Evolutionary conservation across 345 rosid species (phyloP).

Genomic region (Gossypium longicalyx): DNA sequence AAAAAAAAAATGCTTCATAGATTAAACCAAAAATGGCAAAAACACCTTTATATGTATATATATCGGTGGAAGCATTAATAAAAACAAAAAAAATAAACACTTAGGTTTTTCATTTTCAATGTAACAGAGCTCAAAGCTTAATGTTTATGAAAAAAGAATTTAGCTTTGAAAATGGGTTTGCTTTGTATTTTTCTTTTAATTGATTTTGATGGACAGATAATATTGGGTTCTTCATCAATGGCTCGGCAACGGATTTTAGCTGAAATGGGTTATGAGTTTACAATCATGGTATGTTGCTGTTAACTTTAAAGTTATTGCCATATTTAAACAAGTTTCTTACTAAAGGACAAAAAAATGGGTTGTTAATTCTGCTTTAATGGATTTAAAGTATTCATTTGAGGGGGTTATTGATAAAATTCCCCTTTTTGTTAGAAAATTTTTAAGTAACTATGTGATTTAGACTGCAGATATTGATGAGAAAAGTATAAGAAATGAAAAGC

Average conservation of each 20-base stretch:
- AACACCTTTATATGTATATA: not conserved
- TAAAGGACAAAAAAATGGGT: constrained; percentile 11
- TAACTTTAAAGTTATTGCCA: not conserved
- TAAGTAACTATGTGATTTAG: constrained; percentile 29
- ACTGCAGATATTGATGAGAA: constrained; percentile 93
- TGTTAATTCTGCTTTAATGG: not conserved
- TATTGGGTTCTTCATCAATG: constrained; percentile 77
- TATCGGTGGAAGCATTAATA: not conserved
- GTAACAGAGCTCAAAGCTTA: constrained; percentile 6
- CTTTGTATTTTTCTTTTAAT: not conserved
- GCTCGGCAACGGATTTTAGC: constrained; percentile 62
- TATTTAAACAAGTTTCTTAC: not conserved
- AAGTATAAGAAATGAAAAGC: constrained; percentile 63
- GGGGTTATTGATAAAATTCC: not conserved
- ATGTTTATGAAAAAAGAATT: not conserved
- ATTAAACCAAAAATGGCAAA: not conserved
- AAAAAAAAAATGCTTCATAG: not conserved
- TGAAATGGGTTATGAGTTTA: constrained; percentile 90
- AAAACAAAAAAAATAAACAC: not conserved
- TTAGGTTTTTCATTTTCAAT: constrained; percentile 7
- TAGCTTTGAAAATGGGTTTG: constrained; percentile 11
- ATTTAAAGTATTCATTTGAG: not conserved
- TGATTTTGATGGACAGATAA: constrained; percentile 42
- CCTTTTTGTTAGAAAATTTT: not conserved
- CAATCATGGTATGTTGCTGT: constrained; percentile 38